Evolutionary conservation across 2,329 filamentous ascomycete genomes (phyloP).

Genomic region (Onygenales sp.): DNA sequence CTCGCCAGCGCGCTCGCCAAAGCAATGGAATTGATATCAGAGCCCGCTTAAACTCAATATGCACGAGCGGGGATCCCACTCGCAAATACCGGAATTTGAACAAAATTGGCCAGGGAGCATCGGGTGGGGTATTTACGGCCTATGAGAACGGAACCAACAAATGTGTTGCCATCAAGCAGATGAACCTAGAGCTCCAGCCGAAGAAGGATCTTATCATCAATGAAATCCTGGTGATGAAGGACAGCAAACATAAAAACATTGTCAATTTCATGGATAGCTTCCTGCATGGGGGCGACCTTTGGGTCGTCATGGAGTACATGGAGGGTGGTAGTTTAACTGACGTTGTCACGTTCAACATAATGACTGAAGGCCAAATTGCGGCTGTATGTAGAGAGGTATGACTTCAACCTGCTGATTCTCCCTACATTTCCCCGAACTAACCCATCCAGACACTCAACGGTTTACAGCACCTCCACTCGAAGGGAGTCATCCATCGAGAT

Average conservation of each 20-base stretch:
- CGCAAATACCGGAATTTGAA: constrained; percentile 77
- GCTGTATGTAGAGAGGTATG: constrained; percentile 78
- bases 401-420: constrained; percentile 6
- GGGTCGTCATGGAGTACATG: constrained; percentile 99
- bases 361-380: constrained; percentile 95
- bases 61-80: constrained; percentile 79
- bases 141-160: constrained; percentile 75
- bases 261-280: constrained; percentile 99
- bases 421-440: constrained; percentile 2
- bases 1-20: constrained; percentile 68
- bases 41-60: constrained; percentile 75
- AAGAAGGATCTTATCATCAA: constrained; percentile 99
- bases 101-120: constrained; percentile 96
- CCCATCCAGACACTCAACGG: constrained; percentile 62
- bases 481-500: constrained; percentile 95
- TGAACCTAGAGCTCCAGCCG: constrained; percentile 96
- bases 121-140: constrained; percentile 88
- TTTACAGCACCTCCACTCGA: constrained; percentile 89
- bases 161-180: constrained; percentile 97
- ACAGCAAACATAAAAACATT: constrained; percentile 95
- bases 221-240: constrained; percentile 98
- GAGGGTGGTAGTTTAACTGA: constrained; percentile 95
- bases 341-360: constrained; percentile 98
- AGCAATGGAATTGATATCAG: constrained; percentile 77
- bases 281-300: constrained; percentile 78